Conservation (phyloP, 768 basidiomycete genomes). For the Rhodotorula diobovata region DNA sequence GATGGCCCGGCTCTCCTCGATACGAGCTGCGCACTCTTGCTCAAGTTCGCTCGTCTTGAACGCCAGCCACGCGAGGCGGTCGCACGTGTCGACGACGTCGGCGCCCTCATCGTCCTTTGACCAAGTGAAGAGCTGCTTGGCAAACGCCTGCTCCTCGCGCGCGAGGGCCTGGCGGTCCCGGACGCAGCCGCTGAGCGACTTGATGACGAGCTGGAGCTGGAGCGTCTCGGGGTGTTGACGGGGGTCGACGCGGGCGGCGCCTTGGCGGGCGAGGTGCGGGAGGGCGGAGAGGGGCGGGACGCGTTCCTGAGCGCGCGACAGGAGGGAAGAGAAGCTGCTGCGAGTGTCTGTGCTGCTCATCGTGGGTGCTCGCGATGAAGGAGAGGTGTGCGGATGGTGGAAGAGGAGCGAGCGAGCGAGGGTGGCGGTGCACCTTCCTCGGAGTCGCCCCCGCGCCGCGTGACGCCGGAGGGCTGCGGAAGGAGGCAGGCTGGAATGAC, state of each 20-base stretch:
- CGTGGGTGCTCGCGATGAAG: too few relatives aligned
- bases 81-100: conserved; percentile 34
- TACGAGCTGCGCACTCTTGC: conserved; percentile 15
- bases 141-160: conserved; percentile 21
- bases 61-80: conserved; percentile 35
- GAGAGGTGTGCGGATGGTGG: neutral
- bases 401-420: neutral
- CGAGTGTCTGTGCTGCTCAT: neutral
- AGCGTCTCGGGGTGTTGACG: conserved; percentile 20
- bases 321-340: neutral
- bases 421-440: neutral
- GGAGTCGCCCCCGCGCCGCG: too few relatives aligned
- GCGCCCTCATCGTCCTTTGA: conserved; percentile 16
- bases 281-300: neutral
- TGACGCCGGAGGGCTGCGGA: too few relatives aligned
- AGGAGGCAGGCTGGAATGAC: too few relatives aligned
- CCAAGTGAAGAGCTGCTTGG: conserved; percentile 29
- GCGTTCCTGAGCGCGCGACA: neutral
- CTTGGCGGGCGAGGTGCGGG: neutral
- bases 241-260: conserved; percentile 1
- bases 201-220: conserved; percentile 37
- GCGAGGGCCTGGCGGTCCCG: conserved; percentile 21
- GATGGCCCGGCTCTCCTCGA: conserved; percentile 27
- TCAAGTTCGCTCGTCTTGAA: conserved; percentile 35
- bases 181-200: conserved; percentile 18